Evolutionary conservation across 2,329 filamentous ascomycete species (phyloP), one percentile per base, ranked within the genome.

Genomic region (Pochonia chlamydosporia): DNA sequence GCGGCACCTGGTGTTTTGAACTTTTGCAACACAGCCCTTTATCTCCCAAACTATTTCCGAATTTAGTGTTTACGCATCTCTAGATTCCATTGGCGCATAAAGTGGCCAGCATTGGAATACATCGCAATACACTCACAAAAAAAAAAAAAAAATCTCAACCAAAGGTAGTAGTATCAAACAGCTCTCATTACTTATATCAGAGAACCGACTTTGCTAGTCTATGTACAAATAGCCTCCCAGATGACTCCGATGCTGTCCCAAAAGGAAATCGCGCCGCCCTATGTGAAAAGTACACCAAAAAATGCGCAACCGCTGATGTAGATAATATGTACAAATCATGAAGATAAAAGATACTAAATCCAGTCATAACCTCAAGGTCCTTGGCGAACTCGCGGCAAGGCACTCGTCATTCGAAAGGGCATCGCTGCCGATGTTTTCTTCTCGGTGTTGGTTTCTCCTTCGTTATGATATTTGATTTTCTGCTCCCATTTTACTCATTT

Each of bases 201-300:
- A 13, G 13, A 10, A 9, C 16, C 21, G 18, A 24, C 35, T 23
- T 5, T 23, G 5, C 35, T 23, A 21, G 11, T 4, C 35, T 39
- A 39, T 9, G 5, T 23, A 20, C 31, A 44, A 24, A 33, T 21
- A 18, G 7, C 44, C 37, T 35, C 28, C n/a, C 6, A 28, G 16
- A 33, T 28, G 33, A 41, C 40, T 45, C 49, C 49, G 35, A 49
- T 51, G 49, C 49, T 49, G 47, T 49, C 47, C 44, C 21, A 41
- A 20, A 42, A 25, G 24, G 20, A 10, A 42, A 21, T 39, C 13
- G 18, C 35, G 35, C 35, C 16, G 13, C 35, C 14, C n/a, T 16
- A 24, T 40, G 13, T 20, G 14, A 20, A 39, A 25, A 21, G 4
- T 20, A 10, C 24, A 3, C 24, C 5, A 25, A 37, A 36, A 23